phyloP scores from a whole-genome alignment of 768 basidiomycete species.

The Termitomyces sp. region DNA sequence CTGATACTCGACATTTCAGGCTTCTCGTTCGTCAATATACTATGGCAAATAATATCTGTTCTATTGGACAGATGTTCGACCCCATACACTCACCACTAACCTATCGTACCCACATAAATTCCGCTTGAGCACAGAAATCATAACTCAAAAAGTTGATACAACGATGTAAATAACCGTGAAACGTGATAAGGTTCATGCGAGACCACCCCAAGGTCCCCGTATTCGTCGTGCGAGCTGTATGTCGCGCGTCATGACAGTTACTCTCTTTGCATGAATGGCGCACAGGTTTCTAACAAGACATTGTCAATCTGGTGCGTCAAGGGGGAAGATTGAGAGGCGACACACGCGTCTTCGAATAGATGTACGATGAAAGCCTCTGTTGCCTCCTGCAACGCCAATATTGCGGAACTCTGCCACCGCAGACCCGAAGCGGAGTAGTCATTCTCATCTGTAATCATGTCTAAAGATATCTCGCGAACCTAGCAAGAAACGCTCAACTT shows the following conservation, averaged over 20 bases:
- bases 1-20: neutral
- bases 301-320: conserved; percentile 7
- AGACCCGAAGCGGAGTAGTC: conserved; percentile 57
- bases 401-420: conserved; percentile 94
- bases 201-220: conserved; percentile 84
- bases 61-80: neutral
- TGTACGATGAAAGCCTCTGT: conserved; percentile 95
- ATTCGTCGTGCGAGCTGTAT: conserved; percentile 96
- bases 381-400: conserved; percentile 94
- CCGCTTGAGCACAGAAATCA: conserved; percentile 4
- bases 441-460: conserved; percentile 81
- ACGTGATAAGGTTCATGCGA: conserved; percentile 39
- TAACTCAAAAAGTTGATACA: conserved; percentile 17
- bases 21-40: neutral
- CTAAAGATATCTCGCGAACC: conserved; percentile 94
- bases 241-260: conserved; percentile 96
- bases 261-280: conserved; percentile 96
- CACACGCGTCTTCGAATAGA: conserved; percentile 97
- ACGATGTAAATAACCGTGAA: conserved; percentile 8
- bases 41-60: neutral
- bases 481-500: conserved; percentile 27
- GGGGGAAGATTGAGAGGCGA: conserved; percentile 20
- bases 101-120: conserved; percentile 12
- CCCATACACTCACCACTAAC: conserved; percentile 8
- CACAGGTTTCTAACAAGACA: conserved; percentile 75